Evolutionary conservation across 2,329 filamentous ascomycete species (phyloP).

Genomic region (Decorospora gaudefroyi): DNA sequence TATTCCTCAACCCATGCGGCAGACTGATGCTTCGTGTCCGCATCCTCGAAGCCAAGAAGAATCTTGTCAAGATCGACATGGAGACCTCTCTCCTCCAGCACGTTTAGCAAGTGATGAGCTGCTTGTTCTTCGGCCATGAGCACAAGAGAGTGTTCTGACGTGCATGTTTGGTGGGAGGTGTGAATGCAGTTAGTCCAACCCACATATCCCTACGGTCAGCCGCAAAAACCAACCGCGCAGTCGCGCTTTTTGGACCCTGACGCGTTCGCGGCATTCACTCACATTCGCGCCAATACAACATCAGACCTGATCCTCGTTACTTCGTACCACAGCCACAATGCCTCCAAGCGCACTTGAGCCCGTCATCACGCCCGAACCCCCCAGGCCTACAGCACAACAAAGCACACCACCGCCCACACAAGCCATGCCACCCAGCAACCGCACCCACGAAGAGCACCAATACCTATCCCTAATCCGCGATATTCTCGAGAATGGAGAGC

Average conservation of each 20-base stretch:
- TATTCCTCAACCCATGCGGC: slow-evolving; percentile 55
- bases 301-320: background rate
- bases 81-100: slow-evolving; percentile 53
- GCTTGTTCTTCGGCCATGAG: slow-evolving; percentile 44
- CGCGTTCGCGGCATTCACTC: slow-evolving; percentile 29
- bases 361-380: slow-evolving; percentile 24
- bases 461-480: slow-evolving; percentile 88
- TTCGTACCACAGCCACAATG: slow-evolving; percentile 23
- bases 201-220: slow-evolving; percentile 23
- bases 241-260: slow-evolving; percentile 34
- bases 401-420: slow-evolving; percentile 11
- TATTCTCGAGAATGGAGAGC: slow-evolving; percentile 81
- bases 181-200: slow-evolving; percentile 30
- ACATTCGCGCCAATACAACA: background rate
- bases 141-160: slow-evolving; percentile 5
- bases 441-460: slow-evolving; percentile 82
- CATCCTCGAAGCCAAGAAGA: slow-evolving; percentile 53
- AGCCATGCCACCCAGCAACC: slow-evolving; percentile 18
- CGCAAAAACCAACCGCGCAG: slow-evolving; percentile 31
- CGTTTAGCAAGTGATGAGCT: slow-evolving; percentile 51
- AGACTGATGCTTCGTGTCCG: slow-evolving; percentile 48
- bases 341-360: slow-evolving; percentile 35
- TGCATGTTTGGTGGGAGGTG: slow-evolving; percentile 31
- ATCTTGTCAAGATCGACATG: slow-evolving; percentile 53
- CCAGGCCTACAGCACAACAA: slow-evolving; percentile 28